Evolutionary conservation across 352 stramenopile genomes (phyloP).

Genomic region (Aphanomyces invadans): DNA sequence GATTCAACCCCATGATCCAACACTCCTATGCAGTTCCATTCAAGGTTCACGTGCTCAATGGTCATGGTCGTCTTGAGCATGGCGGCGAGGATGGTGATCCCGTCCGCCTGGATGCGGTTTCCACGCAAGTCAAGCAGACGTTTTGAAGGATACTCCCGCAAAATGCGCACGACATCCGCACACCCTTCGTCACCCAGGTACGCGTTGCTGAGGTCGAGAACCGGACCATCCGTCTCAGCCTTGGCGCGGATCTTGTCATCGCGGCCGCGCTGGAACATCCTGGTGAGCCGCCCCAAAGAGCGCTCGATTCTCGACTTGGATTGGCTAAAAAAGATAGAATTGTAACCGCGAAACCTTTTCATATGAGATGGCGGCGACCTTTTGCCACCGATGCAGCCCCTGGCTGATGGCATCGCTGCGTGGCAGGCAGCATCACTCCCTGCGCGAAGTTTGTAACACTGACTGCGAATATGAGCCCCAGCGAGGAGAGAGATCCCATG

Average conservation of each 20-base stretch:
- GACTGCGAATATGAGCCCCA: no score
- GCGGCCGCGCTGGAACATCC: not conserved
- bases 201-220: constrained; percentile 67
- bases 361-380: no score
- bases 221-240: constrained; percentile 14
- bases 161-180: constrained; percentile 40
- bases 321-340: constrained; percentile 12
- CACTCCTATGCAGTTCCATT: constrained; percentile 82
- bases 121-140: constrained; percentile 55
- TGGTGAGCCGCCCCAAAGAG: not conserved
- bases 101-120: constrained; percentile 65
- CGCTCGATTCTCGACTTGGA: not conserved
- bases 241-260: constrained; percentile 16
- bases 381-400: no score
- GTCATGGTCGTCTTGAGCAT: constrained; percentile 41
- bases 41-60: constrained; percentile 52
- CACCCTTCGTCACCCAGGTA: constrained; percentile 68
- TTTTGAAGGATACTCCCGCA: constrained; percentile 34
- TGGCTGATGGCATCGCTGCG: no score
- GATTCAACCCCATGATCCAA: constrained; percentile 62
- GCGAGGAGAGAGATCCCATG: no score
- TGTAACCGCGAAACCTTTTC: not conserved
- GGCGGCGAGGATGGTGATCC: constrained; percentile 41
- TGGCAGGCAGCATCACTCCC: no score
- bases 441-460: no score